Evolutionary conservation across 768 basidiomycete species (phyloP), one percentile per base, ranked within the genome.

Genomic region (Suillus paluster): DNA sequence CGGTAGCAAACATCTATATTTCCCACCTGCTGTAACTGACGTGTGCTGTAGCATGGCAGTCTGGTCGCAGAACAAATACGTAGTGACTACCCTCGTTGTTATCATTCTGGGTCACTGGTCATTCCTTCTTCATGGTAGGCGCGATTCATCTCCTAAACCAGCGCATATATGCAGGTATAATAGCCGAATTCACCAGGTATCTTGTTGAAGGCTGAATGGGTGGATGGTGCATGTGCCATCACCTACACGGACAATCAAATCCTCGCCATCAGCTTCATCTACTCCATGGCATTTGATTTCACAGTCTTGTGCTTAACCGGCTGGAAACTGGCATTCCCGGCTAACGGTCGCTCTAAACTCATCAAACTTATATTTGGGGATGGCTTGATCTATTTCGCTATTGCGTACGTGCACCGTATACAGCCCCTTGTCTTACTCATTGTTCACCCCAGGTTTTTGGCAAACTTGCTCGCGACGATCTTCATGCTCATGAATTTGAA

Each of bases 101-200:
- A 73, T 90, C 55, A 89, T 89, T 63, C 75, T 90, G 19, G 89
- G 82, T 0, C 89, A 91, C 68, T 91, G 88, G 89, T 87, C 87
- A 4, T 78, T 91, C 45, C 78, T 90, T 33, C 75, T 91, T 34
- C 88, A 88, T 68, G 89, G 89, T 88, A 64, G 30, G 75, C 63
- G 45, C 27, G 33, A 15, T 19, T 42, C 7, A 38, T 12, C 36
- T 30, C 42, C 17, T 30, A 42, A 25, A 11, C 30, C 36, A 34
- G 54, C 55, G 54, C 23, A 55, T 46, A 36, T 69, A 49, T 23
- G 46, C 25, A 55, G 38, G 25, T 57, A 60, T 36, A 38, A 42
- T 21, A 50, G 10, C 58, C 45, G 10, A 34, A 10, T 42, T 41
- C 14, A 41, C 23, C 54, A 87, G 87, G 87, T 36, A 72, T 88